A percentile compares a stretch with the other conserved stretches of the same genome.
These are phyloP conservation scores for Cryptococcus sp. DNA, from an alignment of 1,284 basidiomycete species.

Conservation along the genomic window DNA sequence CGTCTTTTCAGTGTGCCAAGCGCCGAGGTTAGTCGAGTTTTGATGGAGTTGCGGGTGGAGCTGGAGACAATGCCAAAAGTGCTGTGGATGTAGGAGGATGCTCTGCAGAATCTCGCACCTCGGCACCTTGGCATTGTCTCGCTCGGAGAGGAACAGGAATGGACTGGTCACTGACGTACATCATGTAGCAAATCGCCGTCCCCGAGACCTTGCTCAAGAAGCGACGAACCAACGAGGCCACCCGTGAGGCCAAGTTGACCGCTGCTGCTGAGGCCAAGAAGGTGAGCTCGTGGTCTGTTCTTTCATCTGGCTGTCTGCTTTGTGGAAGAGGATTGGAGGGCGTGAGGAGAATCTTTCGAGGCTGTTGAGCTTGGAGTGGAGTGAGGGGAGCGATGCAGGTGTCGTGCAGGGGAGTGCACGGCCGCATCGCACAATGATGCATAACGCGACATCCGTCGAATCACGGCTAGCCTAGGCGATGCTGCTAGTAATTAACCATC, in stretches of 20 bases:
- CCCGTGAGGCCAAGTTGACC: conserved; percentile 89
- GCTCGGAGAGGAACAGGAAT: conserved; percentile 1
- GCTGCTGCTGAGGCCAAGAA: conserved; percentile 86
- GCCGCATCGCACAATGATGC: conserved; percentile 64
- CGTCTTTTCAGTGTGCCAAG: conserved; percentile 37
- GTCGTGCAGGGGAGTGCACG: neutral
- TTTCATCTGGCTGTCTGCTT: conserved; percentile 1
- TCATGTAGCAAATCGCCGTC: conserved; percentile 67
- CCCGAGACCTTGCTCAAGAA: conserved; percentile 99
- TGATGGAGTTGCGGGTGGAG: neutral
- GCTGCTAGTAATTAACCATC: conserved; percentile 89
- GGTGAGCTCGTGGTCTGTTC: conserved; percentile 61
- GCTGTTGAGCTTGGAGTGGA: conserved; percentile 1
- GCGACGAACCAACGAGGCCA: conserved; percentile 97
- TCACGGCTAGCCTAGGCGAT: conserved; percentile 58
- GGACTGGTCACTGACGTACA: conserved; percentile 6
- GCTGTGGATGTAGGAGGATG: neutral
- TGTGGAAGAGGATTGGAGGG: conserved; percentile 3
- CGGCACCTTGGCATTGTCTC: neutral
- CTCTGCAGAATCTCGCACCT: neutral
- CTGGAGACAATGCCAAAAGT: neutral
- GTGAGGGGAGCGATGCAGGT: neutral
- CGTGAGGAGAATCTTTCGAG: neutral
- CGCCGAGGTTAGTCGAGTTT: conserved; percentile 41
- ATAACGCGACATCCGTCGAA: conserved; percentile 61